A percentile compares a stretch with the other conserved stretches of the same genome.
Conservation (phyloP, 192 early-diverging fungal species). For the Coemansia asiatica region DNA sequence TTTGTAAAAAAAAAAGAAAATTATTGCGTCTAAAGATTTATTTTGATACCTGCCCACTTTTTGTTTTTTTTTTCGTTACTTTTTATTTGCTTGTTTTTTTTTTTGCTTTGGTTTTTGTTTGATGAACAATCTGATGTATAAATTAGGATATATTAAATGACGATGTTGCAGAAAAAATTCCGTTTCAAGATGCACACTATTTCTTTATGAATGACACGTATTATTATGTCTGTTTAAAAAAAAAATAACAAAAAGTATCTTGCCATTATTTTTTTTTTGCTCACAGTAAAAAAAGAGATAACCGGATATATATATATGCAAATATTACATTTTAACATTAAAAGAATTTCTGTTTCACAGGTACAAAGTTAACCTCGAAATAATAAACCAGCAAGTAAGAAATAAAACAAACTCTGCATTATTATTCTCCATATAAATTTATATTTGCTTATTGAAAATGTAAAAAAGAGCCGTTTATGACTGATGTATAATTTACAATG, state of each 20-base stretch:
- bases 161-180: constrained; percentile 8
- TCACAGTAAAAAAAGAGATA: too few species aligned
- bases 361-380: too few species aligned
- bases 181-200: constrained; percentile 12
- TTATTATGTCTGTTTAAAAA: not conserved
- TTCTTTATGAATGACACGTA: constrained; percentile 21
- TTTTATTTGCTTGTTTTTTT: constrained; percentile 2
- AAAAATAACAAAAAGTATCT: too few species aligned
- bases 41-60: not conserved
- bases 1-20: not conserved
- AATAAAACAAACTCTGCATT: too few species aligned
- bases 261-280: too few species aligned
- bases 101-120: constrained; percentile 1
- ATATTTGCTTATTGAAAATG: too few species aligned
- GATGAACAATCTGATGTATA: constrained; percentile 1
- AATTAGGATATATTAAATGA: constrained; percentile 49
- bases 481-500: too few species aligned
- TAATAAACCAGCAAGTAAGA: too few species aligned
- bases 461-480: too few species aligned
- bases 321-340: too few species aligned
- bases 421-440: not conserved
- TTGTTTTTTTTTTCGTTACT: not conserved
- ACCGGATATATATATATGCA: too few species aligned
- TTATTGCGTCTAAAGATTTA: not conserved
- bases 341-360: too few species aligned